These are phyloP conservation scores for Cyberlindnera euphorbiiphila DNA, from an alignment of 805 yeast species.

Conservation along the genomic window DNA sequence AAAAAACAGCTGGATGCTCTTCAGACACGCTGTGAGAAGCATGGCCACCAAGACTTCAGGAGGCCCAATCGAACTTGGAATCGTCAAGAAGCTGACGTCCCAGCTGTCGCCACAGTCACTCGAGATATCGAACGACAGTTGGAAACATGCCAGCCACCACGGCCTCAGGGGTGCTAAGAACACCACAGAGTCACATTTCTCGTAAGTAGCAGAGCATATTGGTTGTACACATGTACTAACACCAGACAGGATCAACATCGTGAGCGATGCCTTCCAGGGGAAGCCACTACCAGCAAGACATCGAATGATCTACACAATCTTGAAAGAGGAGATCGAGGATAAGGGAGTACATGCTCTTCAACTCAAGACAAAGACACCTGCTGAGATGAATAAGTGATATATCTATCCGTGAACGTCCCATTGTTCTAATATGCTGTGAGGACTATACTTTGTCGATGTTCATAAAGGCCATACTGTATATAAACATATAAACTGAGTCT, in stretches of 20 bases:
- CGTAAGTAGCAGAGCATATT: too few relatives aligned
- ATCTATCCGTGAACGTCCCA: too few relatives aligned
- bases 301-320: constrained; percentile 61
- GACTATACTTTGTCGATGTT: too few relatives aligned
- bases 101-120: constrained; percentile 40
- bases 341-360: constrained; percentile 87
- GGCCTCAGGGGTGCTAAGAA: constrained; percentile 74
- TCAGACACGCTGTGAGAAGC: constrained; percentile 14
- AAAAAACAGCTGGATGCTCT: constrained; percentile 6
- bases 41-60: constrained; percentile 23
- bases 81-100: constrained; percentile 19
- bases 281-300: constrained; percentile 71
- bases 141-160: constrained; percentile 83
- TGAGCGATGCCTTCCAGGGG: constrained; percentile 65
- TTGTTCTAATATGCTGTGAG: too few relatives aligned
- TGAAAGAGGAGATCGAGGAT: constrained; percentile 66
- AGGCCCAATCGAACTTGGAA: constrained; percentile 26
- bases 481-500: too few relatives aligned
- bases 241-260: constrained; percentile 52
- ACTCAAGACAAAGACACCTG: constrained; percentile 72
- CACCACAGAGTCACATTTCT: constrained; percentile 75
- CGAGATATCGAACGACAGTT: constrained; percentile 73
- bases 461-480: too few relatives aligned
- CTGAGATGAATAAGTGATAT: constrained; percentile 38
- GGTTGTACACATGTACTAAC: too few relatives aligned